Percentiles rank a stretch among this genome's conserved stretches.
Conservation (phyloP, 2,329 filamentous ascomycete species). For the Aspergillus hiratsukae region DNA sequence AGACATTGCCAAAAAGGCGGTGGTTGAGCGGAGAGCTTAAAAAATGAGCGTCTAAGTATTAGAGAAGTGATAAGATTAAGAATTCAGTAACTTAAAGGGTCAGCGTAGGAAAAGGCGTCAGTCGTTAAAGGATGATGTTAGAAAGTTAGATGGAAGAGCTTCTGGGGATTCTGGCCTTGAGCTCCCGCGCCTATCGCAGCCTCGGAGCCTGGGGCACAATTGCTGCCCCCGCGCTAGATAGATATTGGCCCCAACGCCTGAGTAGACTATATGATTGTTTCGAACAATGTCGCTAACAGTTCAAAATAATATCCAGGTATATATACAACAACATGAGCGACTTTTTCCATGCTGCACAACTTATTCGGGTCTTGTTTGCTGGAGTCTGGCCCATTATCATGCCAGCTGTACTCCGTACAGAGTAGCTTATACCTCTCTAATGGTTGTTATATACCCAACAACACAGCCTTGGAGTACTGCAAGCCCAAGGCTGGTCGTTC, state of each 20-base stretch:
- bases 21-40: neutral
- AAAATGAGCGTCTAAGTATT: neutral
- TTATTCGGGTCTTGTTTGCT: neutral
- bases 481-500: neutral
- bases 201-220: slow-evolving; percentile 4
- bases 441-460: neutral
- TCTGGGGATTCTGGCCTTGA: neutral
- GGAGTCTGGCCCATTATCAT: neutral
- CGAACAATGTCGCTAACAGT: neutral
- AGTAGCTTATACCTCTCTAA: neutral
- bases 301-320: neutral
- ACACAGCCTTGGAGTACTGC: neutral
- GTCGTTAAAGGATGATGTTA: slow-evolving; percentile 1
- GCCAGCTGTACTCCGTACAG: neutral
- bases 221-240: neutral
- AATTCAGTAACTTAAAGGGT: neutral
- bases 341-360: neutral
- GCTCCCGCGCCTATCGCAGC: slow-evolving; percentile 18
- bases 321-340: neutral
- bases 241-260: neutral
- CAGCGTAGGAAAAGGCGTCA: neutral
- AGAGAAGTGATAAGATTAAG: neutral
- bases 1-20: slow-evolving; percentile 54
- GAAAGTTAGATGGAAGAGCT: slow-evolving; percentile 4
- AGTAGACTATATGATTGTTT: neutral